Conservation (phyloP, 2,329 filamentous ascomycete species). For the Sordariomycetes sp. region DNA sequence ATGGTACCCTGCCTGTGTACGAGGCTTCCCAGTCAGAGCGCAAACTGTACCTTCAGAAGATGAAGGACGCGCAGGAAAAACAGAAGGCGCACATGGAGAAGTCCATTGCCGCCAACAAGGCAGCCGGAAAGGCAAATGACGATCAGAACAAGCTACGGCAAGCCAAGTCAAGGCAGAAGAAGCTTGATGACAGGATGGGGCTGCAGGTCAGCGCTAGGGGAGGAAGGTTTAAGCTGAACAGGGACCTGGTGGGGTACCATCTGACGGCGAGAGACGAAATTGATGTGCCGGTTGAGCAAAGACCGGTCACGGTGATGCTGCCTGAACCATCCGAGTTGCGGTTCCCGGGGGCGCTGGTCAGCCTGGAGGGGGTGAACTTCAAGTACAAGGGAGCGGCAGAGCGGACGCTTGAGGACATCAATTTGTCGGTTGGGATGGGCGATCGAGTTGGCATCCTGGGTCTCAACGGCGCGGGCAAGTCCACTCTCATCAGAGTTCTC, state of each 20-base stretch:
- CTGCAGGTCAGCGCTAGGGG: slow-evolving; percentile 65
- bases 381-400: slow-evolving; percentile 39
- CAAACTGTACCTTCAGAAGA: slow-evolving; percentile 57
- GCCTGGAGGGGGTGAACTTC: slow-evolving; percentile 60
- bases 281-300: slow-evolving; percentile 57
- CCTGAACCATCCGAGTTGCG: slow-evolving; percentile 60
- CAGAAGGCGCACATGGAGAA: slow-evolving; percentile 75
- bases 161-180: slow-evolving; percentile 76
- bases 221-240: slow-evolving; percentile 70
- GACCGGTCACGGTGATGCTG: slow-evolving; percentile 45
- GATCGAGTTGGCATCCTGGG: slow-evolving; percentile 69
- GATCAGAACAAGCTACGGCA: slow-evolving; percentile 83
- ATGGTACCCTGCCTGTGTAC: slow-evolving; percentile 64
- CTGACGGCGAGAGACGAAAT: slow-evolving; percentile 54
- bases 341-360: slow-evolving; percentile 66
- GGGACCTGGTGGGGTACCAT: slow-evolving; percentile 59
- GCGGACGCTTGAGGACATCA: slow-evolving; percentile 50
- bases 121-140: slow-evolving; percentile 65
- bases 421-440: slow-evolving; percentile 61
- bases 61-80: slow-evolving; percentile 76
- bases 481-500: slow-evolving; percentile 64
- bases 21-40: slow-evolving; percentile 60
- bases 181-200: slow-evolving; percentile 73
- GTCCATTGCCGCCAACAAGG: slow-evolving; percentile 65
- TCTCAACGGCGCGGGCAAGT: slow-evolving; percentile 75